A percentile compares a stretch with the other conserved stretches of the same genome.
Conservation (phyloP, 257 asterid species). For the Rubia yunnanensis region DNA sequence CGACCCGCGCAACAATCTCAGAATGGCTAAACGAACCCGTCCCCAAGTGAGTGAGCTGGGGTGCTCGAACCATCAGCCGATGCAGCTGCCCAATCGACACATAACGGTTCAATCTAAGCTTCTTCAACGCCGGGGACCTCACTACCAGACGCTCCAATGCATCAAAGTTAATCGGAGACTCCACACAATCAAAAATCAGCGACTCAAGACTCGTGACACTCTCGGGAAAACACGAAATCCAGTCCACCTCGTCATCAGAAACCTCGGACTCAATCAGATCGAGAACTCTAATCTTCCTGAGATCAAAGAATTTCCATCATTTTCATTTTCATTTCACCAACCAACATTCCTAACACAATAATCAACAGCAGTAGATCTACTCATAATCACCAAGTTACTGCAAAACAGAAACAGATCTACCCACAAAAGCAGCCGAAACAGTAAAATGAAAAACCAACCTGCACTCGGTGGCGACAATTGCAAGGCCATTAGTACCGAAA, state of each 20-base stretch:
- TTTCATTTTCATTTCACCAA: background rate
- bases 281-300: constrained; percentile 45
- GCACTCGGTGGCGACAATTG: constrained; percentile 38
- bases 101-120: constrained; percentile 30
- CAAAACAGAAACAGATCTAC: constrained; percentile 11
- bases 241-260: constrained; percentile 39
- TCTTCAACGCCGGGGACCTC: constrained; percentile 37
- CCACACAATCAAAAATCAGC: constrained; percentile 41
- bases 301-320: constrained; percentile 6
- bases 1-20: constrained; percentile 21
- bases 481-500: constrained; percentile 43
- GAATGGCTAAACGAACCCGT: constrained; percentile 37
- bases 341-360: background rate
- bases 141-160: constrained; percentile 41
- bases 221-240: constrained; percentile 48
- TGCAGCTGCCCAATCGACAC: constrained; percentile 32
- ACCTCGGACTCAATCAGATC: constrained; percentile 39
- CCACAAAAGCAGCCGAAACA: background rate
- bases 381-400: background rate
- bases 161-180: constrained; percentile 28
- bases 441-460: constrained; percentile 26
- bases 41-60: constrained; percentile 48
- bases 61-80: constrained; percentile 38
- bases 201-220: constrained; percentile 32
- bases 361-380: background rate